Percentiles rank a stretch among this genome's conserved stretches.
Evolutionary conservation across 352 stramenopile genomes (phyloP).

Genomic region (Aphanomyces invadans): DNA sequence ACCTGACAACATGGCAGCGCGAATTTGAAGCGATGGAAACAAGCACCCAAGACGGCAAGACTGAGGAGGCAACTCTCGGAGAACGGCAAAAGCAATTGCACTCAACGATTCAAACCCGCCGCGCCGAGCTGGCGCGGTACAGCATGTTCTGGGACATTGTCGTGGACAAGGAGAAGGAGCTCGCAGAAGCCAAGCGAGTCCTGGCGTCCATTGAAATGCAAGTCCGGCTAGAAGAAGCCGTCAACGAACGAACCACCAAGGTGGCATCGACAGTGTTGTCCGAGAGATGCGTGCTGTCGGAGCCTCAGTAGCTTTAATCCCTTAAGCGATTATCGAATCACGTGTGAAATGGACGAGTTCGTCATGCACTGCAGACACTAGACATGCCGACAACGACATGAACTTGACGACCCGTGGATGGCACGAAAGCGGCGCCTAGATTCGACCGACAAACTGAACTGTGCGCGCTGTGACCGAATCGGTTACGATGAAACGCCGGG

Average conservation of each 20-base stretch:
- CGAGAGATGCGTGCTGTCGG: too few species aligned
- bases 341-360: too few species aligned
- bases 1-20: background rate
- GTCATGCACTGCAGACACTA: too few species aligned
- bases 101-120: constrained; percentile 3
- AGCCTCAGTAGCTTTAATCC: too few species aligned
- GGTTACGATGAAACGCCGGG: too few species aligned
- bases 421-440: too few species aligned
- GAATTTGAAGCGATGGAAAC: constrained; percentile 14
- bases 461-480: too few species aligned
- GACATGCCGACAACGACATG: too few species aligned
- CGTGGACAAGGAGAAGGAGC: constrained; percentile 10
- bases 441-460: too few species aligned
- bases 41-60: constrained; percentile 20
- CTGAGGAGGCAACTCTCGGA: constrained; percentile 18
- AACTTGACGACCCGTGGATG: too few species aligned
- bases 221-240: background rate
- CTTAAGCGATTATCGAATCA: too few species aligned
- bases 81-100: constrained; percentile 21
- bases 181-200: constrained; percentile 12
- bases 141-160: constrained; percentile 24
- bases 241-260: background rate
- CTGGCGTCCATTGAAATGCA: constrained; percentile 6
- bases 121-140: constrained; percentile 6
- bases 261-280: background rate